Base-by-base conservation (phyloP, 345 rosid species). In the Salix dunnii region DNA sequence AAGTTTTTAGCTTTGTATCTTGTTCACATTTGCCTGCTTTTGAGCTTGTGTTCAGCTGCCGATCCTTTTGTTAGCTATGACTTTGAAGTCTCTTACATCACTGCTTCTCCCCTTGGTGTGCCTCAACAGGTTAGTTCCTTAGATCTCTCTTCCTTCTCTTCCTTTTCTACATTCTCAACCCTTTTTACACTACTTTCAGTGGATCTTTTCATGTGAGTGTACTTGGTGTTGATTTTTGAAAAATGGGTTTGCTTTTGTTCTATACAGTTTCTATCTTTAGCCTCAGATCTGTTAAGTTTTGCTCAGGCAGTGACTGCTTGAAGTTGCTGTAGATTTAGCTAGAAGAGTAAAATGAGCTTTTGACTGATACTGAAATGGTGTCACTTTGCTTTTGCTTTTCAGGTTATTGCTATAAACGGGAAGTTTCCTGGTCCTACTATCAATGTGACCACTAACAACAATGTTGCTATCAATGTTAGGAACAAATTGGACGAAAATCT, bases 341-440 rank as follows among this genome's bases (percentile, higher is more conserved):
- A 62, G 27, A 68, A 17, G 55, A 48, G 40, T 74, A 48, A 25
- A 76, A 46, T 66, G 78, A 72, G 74, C 43, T 64, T 46, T 60
- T 20, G 48, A n/a, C 3, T 74, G 36, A 66, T 23, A 66, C 31
- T 79, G 69, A 46, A 23, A 70, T 75, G 75, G 53, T 76, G 71
- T 70, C 70, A 40, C 73, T 68, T 65, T 83, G 80, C 77, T 65
- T 75, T 53, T 83, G 2, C 43, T 75, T 78, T 74, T 82, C 89
- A 96, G 99, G 99, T 96, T 42, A 93, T 96, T 89, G 99, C 99
- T 83, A 65, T 93, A 62, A 96, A 93, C 77, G 97, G 88, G 64
- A 80, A 92, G 84, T 96, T 96, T 74, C 99, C 99, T 38, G 97
- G 98, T 74, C 98, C 99, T 53, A 85, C 90, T 53, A 85, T 96